Evolutionary conservation across 2,329 filamentous ascomycete genomes (phyloP), one percentile per base, ranked within the genome.

Genomic region (Sclerotinia nivalis): DNA sequence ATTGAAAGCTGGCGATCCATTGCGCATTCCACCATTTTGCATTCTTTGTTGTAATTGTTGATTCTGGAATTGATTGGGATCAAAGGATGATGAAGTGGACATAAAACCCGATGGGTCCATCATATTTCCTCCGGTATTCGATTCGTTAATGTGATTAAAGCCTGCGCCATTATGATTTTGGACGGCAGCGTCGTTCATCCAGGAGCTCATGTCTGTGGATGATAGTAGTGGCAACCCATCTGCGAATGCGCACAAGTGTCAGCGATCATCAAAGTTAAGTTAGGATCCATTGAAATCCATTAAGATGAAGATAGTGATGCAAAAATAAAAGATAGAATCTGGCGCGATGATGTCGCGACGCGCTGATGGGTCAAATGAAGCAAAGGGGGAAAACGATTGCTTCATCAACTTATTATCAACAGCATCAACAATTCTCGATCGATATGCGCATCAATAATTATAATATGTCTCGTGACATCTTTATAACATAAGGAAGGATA

Each of bases 1-100:
- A 77, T 91, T 87, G 80, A 92, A 95, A 71, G 89, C 89, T 58
- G 92, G 91, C 68, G 93, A 94, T 72, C 89, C 89, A 81, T 93
- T 94, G 85, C 93, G 92, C 84, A 92, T 90, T 77, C 86, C 88
- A 82, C 92, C 91, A 83, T 95, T 96, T 80, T 92, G 92, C 87
- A 95, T 91, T 78, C 85, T 84, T 76, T 82, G 81, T 69, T 79
- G 79, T 34, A 79, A 72, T 73, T 87, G 85, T 66, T 82, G 82
- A 75, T 86, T 88, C 72, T 80, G 81, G 78, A 77, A 82, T 76
- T 77, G 84, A 75, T 79, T 80, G 59, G 84, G 84, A 79, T 87
- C 89, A 81, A 89, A 90, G 79, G 88, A 87, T 77, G 78, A 77
- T 74, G 83, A 80, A 79, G 84, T 87, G 79, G 83, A 83, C 86